Evolutionary conservation across 495 filamentous ascomycete species (phyloP).

Genomic region (Cenococcum geophilum): DNA sequence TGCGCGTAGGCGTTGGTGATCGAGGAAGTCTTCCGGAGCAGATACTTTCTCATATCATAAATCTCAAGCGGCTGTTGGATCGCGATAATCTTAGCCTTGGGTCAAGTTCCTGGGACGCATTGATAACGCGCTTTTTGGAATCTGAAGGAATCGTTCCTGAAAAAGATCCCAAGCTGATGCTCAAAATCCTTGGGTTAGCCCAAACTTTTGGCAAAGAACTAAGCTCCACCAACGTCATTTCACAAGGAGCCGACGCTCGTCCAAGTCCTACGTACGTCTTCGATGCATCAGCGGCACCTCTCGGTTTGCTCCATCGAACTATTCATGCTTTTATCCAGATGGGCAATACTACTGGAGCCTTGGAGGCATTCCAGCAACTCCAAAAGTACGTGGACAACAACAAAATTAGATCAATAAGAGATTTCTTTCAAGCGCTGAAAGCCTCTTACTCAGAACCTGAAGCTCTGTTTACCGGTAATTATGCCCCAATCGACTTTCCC

Average conservation of each 20-base stretch:
- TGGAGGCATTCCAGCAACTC: slow-evolving; percentile 29
- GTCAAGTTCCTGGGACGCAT: slow-evolving; percentile 42
- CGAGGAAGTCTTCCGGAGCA: slow-evolving; percentile 20
- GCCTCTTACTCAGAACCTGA: not conserved
- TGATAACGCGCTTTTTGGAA: slow-evolving; percentile 50
- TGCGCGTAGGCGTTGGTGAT: slow-evolving; percentile 35
- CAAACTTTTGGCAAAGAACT: slow-evolving; percentile 37
- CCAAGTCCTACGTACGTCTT: slow-evolving; percentile 31
- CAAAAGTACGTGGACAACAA: slow-evolving; percentile 36
- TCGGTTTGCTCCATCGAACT: slow-evolving; percentile 35
- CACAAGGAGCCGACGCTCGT: not conserved
- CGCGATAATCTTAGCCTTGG: slow-evolving; percentile 32
- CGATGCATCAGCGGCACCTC: slow-evolving; percentile 33
- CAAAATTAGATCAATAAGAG: slow-evolving; percentile 30
- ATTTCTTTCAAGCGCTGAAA: slow-evolving; percentile 29
- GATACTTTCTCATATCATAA: slow-evolving; percentile 28
- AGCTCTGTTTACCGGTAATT: slow-evolving; percentile 7
- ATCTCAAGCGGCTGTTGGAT: slow-evolving; percentile 38
- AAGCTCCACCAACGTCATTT: slow-evolving; percentile 16
- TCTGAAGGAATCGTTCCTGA: slow-evolving; percentile 41
- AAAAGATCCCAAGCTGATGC: slow-evolving; percentile 41
- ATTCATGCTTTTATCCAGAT: slow-evolving; percentile 28
- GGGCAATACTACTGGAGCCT: slow-evolving; percentile 30
- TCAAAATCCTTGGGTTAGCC: slow-evolving; percentile 37
- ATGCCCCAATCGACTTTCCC: slow-evolving; percentile 30